Base-by-base conservation (phyloP, 2,329 filamentous ascomycete genomes). In the Calonectria multiphialidica region DNA sequence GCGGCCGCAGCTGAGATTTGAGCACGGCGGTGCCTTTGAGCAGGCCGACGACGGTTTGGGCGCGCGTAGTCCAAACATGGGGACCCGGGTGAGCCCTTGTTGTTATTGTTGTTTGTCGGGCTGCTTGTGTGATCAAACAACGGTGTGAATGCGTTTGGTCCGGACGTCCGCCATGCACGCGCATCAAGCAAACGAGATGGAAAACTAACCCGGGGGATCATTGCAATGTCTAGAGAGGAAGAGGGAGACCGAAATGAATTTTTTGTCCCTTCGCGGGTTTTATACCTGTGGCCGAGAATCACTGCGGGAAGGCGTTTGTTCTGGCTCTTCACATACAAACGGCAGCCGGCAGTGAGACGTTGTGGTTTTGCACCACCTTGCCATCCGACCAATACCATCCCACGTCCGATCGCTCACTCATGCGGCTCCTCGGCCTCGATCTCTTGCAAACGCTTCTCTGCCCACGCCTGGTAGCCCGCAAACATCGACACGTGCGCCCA, bases 401-500 rank as follows among this genome's bases (percentile, higher is more conserved):
- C 15, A 13, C 13, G 13, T 4, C 30, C 8, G 15, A 5, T 44
- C 30, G 8, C 33, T 37, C 53, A 61, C 13, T 42, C 37, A 35
- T 42, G 35, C 10, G n/a, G 23, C 35, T 47, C 28, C 15, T 35
- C 28, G 8, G 16, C 15, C 25, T 53, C 49, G 2, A 47, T 62
- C 45, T 73, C 68, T 49, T 75, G 70, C 10, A 78, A n/a, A 15
- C 73, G 72, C 61, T 45, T 68, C 4, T 79, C 72, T 40, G 88
- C 74, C 88, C 88, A 90, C 2, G 83, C 83, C 8, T 76, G 79
- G 72, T 84, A 88, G 0, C 83, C 88, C 7, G 81, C 83, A 80
- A 89, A 89, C 77, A 89, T 82, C 16, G 83, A 84, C 9, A 86
- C 82, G 3, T 81, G 74, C 23, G 76, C 78, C 82, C 86, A 84